Conservation (phyloP, 75 land plant genomes). For the Picea sitchensis region DNA sequence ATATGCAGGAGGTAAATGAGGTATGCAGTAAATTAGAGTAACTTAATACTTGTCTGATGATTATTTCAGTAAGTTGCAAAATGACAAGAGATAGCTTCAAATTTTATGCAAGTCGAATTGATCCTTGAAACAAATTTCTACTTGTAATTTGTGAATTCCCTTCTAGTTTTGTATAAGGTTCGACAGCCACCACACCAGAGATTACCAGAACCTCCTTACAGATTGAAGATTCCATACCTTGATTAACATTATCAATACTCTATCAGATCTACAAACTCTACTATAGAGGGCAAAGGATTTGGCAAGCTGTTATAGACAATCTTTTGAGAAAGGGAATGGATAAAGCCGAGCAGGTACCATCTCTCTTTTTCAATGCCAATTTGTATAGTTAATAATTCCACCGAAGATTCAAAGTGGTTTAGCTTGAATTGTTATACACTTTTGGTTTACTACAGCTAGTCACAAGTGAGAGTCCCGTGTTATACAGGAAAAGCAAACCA, state of each 20-base stretch:
- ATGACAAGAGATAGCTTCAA: neutral
- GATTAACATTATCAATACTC: conserved; percentile 10
- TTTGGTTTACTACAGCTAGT: neutral
- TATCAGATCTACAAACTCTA: conserved; percentile 27
- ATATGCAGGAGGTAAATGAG: conserved; percentile 35
- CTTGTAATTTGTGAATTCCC: conserved; percentile 6
- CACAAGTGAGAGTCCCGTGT: neutral
- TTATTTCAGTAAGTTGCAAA: neutral
- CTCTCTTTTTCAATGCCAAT: neutral
- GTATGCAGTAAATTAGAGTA: conserved; percentile 27
- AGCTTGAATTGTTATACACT: neutral
- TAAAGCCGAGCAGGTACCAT: conserved; percentile 64
- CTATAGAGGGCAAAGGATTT: conserved; percentile 88
- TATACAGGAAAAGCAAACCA: neutral
- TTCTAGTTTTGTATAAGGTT: neutral
- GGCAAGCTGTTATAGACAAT: conserved; percentile 74
- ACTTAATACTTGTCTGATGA: neutral
- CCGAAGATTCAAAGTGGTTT: neutral
- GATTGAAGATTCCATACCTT: neutral
- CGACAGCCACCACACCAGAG: neutral
- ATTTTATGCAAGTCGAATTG: neutral
- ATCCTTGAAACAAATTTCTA: neutral
- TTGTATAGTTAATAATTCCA: neutral
- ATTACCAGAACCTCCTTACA: neutral
- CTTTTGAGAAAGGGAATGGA: conserved; percentile 84